Base-by-base conservation (phyloP, 331 rosid genomes). In the Phaseolus coccineus region DNA sequence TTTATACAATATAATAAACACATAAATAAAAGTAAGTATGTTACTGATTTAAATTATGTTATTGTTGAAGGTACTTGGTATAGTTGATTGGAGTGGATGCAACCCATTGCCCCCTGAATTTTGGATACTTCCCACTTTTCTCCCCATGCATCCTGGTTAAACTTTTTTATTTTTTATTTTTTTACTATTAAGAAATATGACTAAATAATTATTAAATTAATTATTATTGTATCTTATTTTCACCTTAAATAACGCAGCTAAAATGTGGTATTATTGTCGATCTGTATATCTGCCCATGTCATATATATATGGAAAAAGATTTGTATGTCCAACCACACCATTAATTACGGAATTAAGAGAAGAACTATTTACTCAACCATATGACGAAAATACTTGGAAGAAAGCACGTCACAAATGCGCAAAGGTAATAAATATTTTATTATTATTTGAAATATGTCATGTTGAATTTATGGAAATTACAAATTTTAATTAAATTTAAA, bases 61-160 rank as follows among this genome's bases (percentile, higher is more conserved):
- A 1, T 24, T 19, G 15, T 24, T 56, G 19, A 16, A 91, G 96
- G 71, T 91, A 57, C 91, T 91, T 19, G 96, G 91, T 10, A 9
- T 84, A 30, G 83, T 77, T 39, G 62, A 56, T 56, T 56, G 62
- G 62, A 24, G 62, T 56, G 61, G 61, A 55, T 22, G 61, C 30
- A 55, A 55, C 30, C 61, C 61, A 31, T 84, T 90, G 86, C 90
- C 91, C 16, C 94, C 91, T 0, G 94, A 88, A 46, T 86, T 90
- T 52, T 55, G 61, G 61, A 55, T 55, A 5, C 62, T 56, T 24
- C 62, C 62, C 24, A 22, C 31, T 56, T 24, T 56, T 4, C 33
- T 24, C 33, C 31, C 62, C 11, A 8, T 56, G 15, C 62, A 56
- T 56, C 62, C 62, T 0, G 62, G 31, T 56, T 56, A 9, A 55